Evolutionary conservation across 1,139 yeast genomes (phyloP), one percentile per base, ranked within the genome.

Genomic region (Petasospora rhodanensis): DNA sequence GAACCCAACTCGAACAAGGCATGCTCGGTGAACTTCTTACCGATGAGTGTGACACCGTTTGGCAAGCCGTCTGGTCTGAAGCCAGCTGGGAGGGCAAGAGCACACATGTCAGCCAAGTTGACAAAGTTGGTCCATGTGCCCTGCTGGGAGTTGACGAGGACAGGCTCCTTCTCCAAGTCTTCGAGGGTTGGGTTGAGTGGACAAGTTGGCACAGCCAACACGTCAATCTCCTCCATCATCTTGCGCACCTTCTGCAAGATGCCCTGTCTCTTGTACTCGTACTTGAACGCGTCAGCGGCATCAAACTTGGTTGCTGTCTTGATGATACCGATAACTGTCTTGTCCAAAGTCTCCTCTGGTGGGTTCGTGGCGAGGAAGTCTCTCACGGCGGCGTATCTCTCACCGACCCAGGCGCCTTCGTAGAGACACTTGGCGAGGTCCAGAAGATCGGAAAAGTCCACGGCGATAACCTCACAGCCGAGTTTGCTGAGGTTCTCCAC

Each of bases 351-450:
- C 25, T 70, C 66, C 28, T 64, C 71, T 21, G 91, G 85, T n/a
- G 91, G 89, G 47, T 77, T 72, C 14, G 84, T 64, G n/a, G 68
- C 71, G 37, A 84, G 68, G 52, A 87, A 84, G 24, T 80, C 84
- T 47, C 76, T 73, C 24, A 78, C 73, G 14, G 96, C 96, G 42
- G 86, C 76, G 61, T 78, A 87, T 47, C 98, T 75, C 64, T 91
- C 98, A 18, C 94, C 84, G 9, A 91, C 97, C 98, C 98, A 91
- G n/a, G 97, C 85, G 37, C 98, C 98, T 52, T 89, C 96, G 58
- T 91, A 91, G 27, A 91, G 70, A 54, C 91, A 81, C 46, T 74
- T 74, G n/a, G 97, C 98, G 41, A 91, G 69, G 29, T 81, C 83
- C 42, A 83, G 64, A 31, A 91, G 68, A 9, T 87, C 82, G 10